A percentile compares a stretch with the other conserved stretches of the same genome.
phyloP scores from a whole-genome alignment of 805 yeast species.

The Yarrowia divulgata region DNA sequence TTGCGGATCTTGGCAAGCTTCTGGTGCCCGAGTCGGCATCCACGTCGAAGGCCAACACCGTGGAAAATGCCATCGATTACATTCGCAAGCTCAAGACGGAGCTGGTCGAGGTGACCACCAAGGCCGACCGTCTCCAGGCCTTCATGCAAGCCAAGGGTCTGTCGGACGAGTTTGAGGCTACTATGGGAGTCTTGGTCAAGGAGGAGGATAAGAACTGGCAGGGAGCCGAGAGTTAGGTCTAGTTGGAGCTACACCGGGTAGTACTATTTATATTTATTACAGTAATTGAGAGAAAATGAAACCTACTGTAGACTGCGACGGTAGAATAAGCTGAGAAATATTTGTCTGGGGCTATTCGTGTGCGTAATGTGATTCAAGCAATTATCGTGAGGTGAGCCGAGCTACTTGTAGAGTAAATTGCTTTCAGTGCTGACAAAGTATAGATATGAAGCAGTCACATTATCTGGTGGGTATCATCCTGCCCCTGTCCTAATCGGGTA shows the following conservation, averaged over 20 bases:
- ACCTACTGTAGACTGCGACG: too few species aligned
- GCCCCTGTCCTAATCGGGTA: too few species aligned
- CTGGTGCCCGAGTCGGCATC: constrained; percentile 65
- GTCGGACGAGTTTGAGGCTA: constrained; percentile 30
- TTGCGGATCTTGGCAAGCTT: constrained; percentile 71
- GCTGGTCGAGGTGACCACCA: constrained; percentile 46
- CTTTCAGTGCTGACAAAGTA: too few species aligned
- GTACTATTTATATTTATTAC: constrained; percentile 33
- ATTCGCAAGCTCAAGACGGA: constrained; percentile 59
- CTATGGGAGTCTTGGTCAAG: constrained; percentile 36
- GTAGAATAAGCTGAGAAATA: too few species aligned
- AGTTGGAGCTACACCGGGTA: not conserved
- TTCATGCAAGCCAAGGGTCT: constrained; percentile 29
- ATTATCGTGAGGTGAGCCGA: too few species aligned
- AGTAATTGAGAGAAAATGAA: constrained; percentile 11
- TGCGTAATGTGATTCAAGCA: too few species aligned
- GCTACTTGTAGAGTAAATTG: too few species aligned
- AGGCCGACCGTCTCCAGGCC: constrained; percentile 19
- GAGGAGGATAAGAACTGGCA: constrained; percentile 36
- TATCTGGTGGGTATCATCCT: too few species aligned
- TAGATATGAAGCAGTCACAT: too few species aligned
- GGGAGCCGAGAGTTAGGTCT: not conserved
- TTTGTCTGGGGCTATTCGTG: too few species aligned
- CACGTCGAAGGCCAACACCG: constrained; percentile 94
- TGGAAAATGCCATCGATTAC: constrained; percentile 82